Conservation (phyloP, 2,329 filamentous ascomycete genomes). For the Phaeoacremonium minimum region DNA sequence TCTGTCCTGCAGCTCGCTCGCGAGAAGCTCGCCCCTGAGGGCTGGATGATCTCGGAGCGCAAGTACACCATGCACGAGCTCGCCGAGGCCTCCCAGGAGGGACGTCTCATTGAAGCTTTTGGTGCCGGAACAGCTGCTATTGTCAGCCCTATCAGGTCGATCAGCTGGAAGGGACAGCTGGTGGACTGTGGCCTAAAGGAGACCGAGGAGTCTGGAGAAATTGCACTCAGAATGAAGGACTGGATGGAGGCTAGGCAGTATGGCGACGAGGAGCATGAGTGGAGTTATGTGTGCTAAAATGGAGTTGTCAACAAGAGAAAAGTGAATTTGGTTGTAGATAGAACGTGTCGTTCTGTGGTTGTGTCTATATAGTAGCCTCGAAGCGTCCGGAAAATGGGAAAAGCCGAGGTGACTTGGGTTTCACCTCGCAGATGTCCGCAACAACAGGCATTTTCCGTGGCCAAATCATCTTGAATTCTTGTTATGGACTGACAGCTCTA, state of each 20-base stretch:
- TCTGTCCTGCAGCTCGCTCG: constrained; percentile 82
- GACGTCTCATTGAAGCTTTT: constrained; percentile 87
- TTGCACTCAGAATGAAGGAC: constrained; percentile 83
- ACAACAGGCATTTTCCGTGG: too few relatives aligned
- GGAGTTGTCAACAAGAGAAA: background rate
- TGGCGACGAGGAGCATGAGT: constrained; percentile 85
- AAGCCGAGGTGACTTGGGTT: too few relatives aligned
- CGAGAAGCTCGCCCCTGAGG: constrained; percentile 77
- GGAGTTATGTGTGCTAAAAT: constrained; percentile 62
- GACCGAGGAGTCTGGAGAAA: constrained; percentile 79
- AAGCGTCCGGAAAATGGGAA: background rate
- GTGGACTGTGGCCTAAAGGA: constrained; percentile 81
- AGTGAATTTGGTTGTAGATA: background rate
- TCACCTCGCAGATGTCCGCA: too few relatives aligned
- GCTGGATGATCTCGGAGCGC: constrained; percentile 84
- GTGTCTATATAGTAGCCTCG: background rate
- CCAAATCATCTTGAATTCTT: too few relatives aligned
- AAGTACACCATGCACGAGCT: constrained; percentile 91
- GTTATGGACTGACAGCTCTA: too few relatives aligned
- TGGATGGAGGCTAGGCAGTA: constrained; percentile 98
- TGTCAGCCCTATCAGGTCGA: constrained; percentile 83
- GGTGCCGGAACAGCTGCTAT: constrained; percentile 92
- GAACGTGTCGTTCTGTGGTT: background rate
- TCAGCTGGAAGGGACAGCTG: constrained; percentile 79
- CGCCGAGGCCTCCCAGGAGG: constrained; percentile 75